A percentile compares a stretch with the other conserved stretches of the same genome.
Conservation (phyloP, 192 early-diverging fungal genomes). For the Tieghemiomyces parasiticus region DNA sequence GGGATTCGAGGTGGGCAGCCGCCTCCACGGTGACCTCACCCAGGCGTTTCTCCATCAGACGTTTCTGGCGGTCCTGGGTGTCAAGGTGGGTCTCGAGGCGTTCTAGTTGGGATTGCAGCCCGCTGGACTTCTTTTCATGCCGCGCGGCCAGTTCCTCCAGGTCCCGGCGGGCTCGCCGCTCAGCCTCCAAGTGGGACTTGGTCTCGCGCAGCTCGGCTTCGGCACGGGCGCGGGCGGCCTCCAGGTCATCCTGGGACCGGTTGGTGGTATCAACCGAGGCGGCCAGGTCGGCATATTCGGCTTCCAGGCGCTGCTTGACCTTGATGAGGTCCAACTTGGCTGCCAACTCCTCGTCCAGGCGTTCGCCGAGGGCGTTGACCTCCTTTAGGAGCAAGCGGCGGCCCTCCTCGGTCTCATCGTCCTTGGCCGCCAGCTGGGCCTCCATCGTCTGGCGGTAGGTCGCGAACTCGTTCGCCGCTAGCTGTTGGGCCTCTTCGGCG, state of each 20-base stretch:
- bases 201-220: conserved; percentile 35
- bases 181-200: conserved; percentile 38
- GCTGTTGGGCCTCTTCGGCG: conserved; percentile 54
- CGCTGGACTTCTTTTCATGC: conserved; percentile 52
- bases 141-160: conserved; percentile 54
- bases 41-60: conserved; percentile 48
- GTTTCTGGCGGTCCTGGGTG: conserved; percentile 37
- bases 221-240: conserved; percentile 42
- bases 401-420: conserved; percentile 56
- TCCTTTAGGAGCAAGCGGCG: conserved; percentile 43
- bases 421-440: conserved; percentile 42
- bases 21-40: conserved; percentile 55
- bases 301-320: conserved; percentile 41
- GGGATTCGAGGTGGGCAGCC: conserved; percentile 48
- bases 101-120: conserved; percentile 44
- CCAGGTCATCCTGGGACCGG: conserved; percentile 47
- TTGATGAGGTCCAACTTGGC: conserved; percentile 44
- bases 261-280: conserved; percentile 38
- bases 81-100: conserved; percentile 41
- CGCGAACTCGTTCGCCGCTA: too few relatives aligned
- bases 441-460: conserved; percentile 53
- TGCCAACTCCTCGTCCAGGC: conserved; percentile 30
- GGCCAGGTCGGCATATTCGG: conserved; percentile 40
- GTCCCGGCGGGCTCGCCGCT: conserved; percentile 39
- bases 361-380: conserved; percentile 37